Conservation (phyloP, 495 filamentous ascomycete species). For the Neurospora sublineolata region DNA sequence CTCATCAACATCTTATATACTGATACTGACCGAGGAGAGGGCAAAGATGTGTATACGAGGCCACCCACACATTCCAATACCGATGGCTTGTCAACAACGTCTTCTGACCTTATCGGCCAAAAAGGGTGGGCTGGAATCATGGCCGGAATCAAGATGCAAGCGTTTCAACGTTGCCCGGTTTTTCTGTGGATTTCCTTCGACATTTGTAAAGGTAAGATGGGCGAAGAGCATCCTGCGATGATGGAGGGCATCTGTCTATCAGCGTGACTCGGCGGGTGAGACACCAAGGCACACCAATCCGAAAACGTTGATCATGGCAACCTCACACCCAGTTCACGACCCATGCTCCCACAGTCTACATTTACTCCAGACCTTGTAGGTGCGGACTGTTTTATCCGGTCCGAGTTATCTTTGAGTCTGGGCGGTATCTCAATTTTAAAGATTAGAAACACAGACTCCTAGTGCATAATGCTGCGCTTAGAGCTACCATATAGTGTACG, state of each 20-base stretch:
- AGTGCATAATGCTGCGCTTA: neutral
- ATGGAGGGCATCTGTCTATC: slow-evolving; percentile 7
- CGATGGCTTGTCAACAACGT: neutral
- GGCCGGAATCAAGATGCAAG: neutral
- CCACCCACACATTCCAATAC: slow-evolving; percentile 2
- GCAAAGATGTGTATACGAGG: slow-evolving; percentile 2
- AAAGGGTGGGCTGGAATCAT: slow-evolving; percentile 15
- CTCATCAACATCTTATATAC: slow-evolving; percentile 3
- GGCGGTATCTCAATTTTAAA: neutral
- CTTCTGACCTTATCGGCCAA: slow-evolving; percentile 15
- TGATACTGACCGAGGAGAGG: neutral
- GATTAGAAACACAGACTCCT: neutral
- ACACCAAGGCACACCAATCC: slow-evolving; percentile 22
- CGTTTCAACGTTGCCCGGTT: neutral
- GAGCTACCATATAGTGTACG: neutral
- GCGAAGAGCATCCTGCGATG: slow-evolving; percentile 2
- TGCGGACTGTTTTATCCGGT: neutral
- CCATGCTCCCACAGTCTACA: neutral
- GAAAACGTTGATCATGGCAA: slow-evolving; percentile 6
- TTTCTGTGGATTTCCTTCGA: neutral
- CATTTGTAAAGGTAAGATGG: slow-evolving; percentile 7
- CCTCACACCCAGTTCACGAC: neutral
- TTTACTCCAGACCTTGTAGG: neutral
- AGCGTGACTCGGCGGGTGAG: slow-evolving; percentile 24
- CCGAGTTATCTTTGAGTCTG: neutral